These are phyloP conservation scores for Boletus smithii DNA, from an alignment of 1,284 basidiomycete genomes.

Conservation along the genomic window DNA sequence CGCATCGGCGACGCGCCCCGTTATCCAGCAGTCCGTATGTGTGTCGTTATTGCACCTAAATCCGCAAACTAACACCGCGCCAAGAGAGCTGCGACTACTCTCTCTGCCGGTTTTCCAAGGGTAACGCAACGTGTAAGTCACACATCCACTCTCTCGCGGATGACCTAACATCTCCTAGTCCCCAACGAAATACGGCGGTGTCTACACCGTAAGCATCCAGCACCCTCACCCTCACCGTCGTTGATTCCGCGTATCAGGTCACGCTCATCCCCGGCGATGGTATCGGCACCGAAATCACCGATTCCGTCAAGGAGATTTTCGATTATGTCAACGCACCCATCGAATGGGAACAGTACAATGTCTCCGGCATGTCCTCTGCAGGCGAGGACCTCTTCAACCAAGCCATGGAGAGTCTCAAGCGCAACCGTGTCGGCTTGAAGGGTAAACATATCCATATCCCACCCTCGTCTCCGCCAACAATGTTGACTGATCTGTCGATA, in stretches of 20 bases:
- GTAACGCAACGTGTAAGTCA: conserved; percentile 63
- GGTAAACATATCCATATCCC: conserved; percentile 46
- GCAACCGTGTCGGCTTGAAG: conserved; percentile 98
- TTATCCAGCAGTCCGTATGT: conserved; percentile 48
- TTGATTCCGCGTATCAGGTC: conserved; percentile 48
- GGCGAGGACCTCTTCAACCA: conserved; percentile 96
- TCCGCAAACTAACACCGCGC: conserved; percentile 15
- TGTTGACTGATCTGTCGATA: conserved; percentile 7
- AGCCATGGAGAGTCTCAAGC: conserved; percentile 94
- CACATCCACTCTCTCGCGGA: neutral
- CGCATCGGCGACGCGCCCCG: conserved; percentile 54
- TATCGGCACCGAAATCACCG: conserved; percentile 95
- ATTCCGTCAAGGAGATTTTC: conserved; percentile 99
- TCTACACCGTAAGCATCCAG: conserved; percentile 68
- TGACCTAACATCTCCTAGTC: conserved; percentile 46
- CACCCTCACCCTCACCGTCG: conserved; percentile 23
- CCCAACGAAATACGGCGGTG: conserved; percentile 93
- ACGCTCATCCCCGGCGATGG: conserved; percentile 96
- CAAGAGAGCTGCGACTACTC: conserved; percentile 73
- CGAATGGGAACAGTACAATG: conserved; percentile 99
- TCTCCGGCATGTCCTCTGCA: conserved; percentile 92
- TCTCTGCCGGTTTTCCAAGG: conserved; percentile 77
- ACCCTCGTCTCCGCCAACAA: neutral
- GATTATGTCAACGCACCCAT: conserved; percentile 97
- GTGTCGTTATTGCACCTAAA: conserved; percentile 18